Evolutionary conservation across 768 basidiomycete genomes (phyloP).

Genomic region (Coprinopsis sp.): DNA sequence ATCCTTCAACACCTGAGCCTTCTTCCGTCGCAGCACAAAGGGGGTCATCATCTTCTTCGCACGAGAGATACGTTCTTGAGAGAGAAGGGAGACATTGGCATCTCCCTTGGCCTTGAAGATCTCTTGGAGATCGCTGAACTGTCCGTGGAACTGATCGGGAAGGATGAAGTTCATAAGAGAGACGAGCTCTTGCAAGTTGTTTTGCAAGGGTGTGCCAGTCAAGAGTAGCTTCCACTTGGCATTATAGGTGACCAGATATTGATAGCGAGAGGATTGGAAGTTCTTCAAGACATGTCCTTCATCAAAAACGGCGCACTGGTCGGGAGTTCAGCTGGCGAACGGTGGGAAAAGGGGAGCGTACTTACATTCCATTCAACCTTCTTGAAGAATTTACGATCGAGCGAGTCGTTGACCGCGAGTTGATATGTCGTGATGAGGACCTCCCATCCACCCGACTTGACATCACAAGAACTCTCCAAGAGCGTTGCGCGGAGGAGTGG

Average conservation of each 20-base stretch:
- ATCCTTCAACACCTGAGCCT: slow-evolving; percentile 95
- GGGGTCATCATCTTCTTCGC: slow-evolving; percentile 99
- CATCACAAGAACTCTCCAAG: slow-evolving; percentile 49
- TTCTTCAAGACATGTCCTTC: slow-evolving; percentile 98
- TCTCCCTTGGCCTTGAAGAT: slow-evolving; percentile 99
- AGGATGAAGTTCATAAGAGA: slow-evolving; percentile 98
- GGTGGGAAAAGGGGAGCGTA: slow-evolving; percentile 8
- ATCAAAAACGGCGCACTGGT: slow-evolving; percentile 88
- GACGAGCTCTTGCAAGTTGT: slow-evolving; percentile 85
- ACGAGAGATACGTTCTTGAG: slow-evolving; percentile 87
- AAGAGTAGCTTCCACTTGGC: slow-evolving; percentile 88
- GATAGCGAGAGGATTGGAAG: slow-evolving; percentile 95
- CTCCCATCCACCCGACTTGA: slow-evolving; percentile 68
- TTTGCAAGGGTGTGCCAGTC: slow-evolving; percentile 94
- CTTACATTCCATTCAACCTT: slow-evolving; percentile 90
- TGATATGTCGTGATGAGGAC: slow-evolving; percentile 97
- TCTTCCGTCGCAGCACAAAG: slow-evolving; percentile 93
- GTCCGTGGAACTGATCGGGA: slow-evolving; percentile 78
- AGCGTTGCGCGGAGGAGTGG: slow-evolving; percentile 68
- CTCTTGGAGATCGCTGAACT: slow-evolving; percentile 75
- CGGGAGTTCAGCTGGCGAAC: slow-evolving; percentile 8
- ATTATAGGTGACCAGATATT: slow-evolving; percentile 77
- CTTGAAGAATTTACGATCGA: slow-evolving; percentile 91
- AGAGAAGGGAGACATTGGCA: slow-evolving; percentile 79
- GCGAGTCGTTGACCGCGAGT: slow-evolving; percentile 83